These are phyloP conservation scores for Fraxinus albicans DNA, from an alignment of 305 asterid species.

Conservation along the genomic window DNA sequence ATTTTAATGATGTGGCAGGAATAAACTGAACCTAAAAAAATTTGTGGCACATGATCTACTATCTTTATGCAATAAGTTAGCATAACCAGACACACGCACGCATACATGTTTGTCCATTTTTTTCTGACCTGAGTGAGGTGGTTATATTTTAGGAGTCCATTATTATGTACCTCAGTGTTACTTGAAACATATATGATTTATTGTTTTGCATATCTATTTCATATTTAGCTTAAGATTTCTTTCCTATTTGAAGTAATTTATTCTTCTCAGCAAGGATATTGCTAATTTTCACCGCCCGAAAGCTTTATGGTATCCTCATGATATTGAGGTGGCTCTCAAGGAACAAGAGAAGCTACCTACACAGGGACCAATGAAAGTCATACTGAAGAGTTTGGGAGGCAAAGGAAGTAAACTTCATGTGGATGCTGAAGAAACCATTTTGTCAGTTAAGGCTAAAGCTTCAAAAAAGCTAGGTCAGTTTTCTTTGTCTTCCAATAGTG, in stretches of 20 bases:
- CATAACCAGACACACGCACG: neutral
- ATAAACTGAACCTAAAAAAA: neutral
- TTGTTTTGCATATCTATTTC: neutral
- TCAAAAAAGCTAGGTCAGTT: slow-evolving; percentile 86
- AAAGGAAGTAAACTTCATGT: slow-evolving; percentile 97
- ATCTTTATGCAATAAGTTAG: neutral
- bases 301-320: slow-evolving; percentile 98
- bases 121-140: neutral
- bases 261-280: slow-evolving; percentile 84
- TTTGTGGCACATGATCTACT: neutral
- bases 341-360: slow-evolving; percentile 70
- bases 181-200: neutral
- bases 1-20: neutral
- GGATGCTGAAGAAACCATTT: slow-evolving; percentile 80
- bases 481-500: slow-evolving; percentile 15
- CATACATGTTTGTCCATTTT: neutral
- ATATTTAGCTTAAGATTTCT: neutral
- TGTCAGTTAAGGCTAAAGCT: slow-evolving; percentile 90
- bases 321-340: slow-evolving; percentile 85
- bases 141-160: neutral
- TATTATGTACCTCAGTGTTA: neutral
- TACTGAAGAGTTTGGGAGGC: slow-evolving; percentile 98
- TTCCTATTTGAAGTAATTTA: slow-evolving; percentile 28
- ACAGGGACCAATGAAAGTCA: slow-evolving; percentile 88
- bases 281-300: slow-evolving; percentile 98